Base-by-base conservation (phyloP, 2,329 filamentous ascomycete species). In the Stylonectria norvegica region DNA sequence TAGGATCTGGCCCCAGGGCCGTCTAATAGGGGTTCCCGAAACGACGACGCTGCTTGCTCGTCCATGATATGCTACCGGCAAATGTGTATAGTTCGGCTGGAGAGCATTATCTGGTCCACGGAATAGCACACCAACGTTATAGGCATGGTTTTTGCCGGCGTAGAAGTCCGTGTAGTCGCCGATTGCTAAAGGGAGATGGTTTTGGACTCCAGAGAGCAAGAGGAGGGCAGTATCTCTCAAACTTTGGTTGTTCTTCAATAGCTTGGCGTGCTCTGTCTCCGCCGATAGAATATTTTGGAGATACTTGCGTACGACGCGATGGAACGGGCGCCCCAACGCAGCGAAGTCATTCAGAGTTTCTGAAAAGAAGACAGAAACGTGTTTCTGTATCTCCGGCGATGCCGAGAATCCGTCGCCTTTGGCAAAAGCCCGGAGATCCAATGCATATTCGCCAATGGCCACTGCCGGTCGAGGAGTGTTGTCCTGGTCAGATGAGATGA, bases 111-210 rank as follows among this genome's bases (percentile, higher is more conserved):
- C 74, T 0, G 82, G 76, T 0, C 85, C 86, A 22, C 87, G 79
- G 66, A 91, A 89, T 16, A 90, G 72, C 2, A 79, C 75, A 4
- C 85, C 86, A 7, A 86, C 72, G 51, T 66, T 67, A 68, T 81
- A 85, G 5, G 87, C 87, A 63, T 93, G 87, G 57, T 90, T 83
- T 54, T 83, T 68, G 34, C 87, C 86, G 11, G 84, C 87, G 58
- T 87, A 93, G 67, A 91, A 93, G 59, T 93, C 87, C 2, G 86
- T 88, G 60, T 91, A 91, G 59, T 91, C 87, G 20, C 86, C 85
- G 54, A 91, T 87, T 25, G 76, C 70, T 71, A 93, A 78, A 1
- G 87, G 87, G 1, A 91, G 55, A 49, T 90, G 86, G 55, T 76
- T 83, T 45, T 69, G 75, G n/a, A 83, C 76, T 4, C 76, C 73